phyloP scores from a whole-genome alignment of 768 basidiomycete species.

The Daedaleopsis nitida region DNA sequence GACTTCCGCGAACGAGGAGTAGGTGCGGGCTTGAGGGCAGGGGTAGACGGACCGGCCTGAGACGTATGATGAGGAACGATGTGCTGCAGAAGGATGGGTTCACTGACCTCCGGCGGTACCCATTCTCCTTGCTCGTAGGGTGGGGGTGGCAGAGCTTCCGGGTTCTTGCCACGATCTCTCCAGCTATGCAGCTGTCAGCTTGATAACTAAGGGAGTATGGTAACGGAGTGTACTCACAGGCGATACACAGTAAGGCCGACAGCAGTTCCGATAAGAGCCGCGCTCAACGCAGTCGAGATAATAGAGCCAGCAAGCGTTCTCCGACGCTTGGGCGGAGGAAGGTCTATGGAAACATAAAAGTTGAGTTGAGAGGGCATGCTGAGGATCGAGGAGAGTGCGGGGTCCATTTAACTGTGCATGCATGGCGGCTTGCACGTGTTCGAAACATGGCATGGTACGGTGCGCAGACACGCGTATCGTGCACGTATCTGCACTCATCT shows the following conservation, averaged over 20 bases:
- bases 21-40: constrained; percentile 36
- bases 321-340: constrained; percentile 76
- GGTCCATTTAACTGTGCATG: constrained; percentile 36
- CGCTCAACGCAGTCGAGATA: constrained; percentile 81
- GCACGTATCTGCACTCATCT: constrained; percentile 3
- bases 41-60: constrained; percentile 16
- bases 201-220: background rate
- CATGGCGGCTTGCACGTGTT: constrained; percentile 26
- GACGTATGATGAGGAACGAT: background rate
- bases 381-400: constrained; percentile 13
- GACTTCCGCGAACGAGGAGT: constrained; percentile 40
- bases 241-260: constrained; percentile 87
- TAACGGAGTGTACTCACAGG: constrained; percentile 54
- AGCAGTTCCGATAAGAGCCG: constrained; percentile 83
- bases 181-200: constrained; percentile 49
- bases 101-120: constrained; percentile 41
- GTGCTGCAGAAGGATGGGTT: background rate
- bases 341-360: constrained; percentile 52
- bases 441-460: background rate
- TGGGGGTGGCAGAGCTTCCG: constrained; percentile 50
- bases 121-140: constrained; percentile 67
- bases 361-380: constrained; percentile 28
- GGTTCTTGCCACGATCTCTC: constrained; percentile 72
- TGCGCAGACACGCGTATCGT: constrained; percentile 1
- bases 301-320: constrained; percentile 82